These are phyloP conservation scores for Pichia occidentalis DNA, from an alignment of 805 yeast genomes.

Conservation along the genomic window DNA sequence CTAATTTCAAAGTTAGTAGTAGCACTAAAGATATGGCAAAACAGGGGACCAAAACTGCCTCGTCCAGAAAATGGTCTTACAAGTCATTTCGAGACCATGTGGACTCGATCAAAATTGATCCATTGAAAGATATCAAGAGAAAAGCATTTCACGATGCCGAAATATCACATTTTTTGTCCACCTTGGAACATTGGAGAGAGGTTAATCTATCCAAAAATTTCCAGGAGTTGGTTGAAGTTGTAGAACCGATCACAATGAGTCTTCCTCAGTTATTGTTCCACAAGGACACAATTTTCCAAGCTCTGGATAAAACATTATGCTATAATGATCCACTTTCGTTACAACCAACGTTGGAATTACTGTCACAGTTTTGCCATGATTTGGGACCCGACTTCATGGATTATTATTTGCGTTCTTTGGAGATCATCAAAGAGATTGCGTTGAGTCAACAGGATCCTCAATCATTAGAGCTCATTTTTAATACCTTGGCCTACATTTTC, in stretches of 20 bases:
- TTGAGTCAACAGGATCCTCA: conserved; percentile 47
- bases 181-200: conserved; percentile 83
- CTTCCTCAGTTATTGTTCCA: conserved; percentile 78
- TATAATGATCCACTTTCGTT: conserved; percentile 62
- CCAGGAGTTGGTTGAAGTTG: conserved; percentile 51
- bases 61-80: conserved; percentile 54
- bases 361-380: conserved; percentile 86
- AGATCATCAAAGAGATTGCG: conserved; percentile 43
- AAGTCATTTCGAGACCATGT: conserved; percentile 78
- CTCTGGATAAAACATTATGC: conserved; percentile 36
- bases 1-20: too few relatives aligned
- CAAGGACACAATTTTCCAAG: conserved; percentile 48
- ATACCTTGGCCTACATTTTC: conserved; percentile 79
- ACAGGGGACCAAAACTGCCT: conserved; percentile 43
- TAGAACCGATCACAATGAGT: conserved; percentile 53
- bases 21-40: too few relatives aligned
- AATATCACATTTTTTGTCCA: conserved; percentile 69
- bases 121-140: conserved; percentile 41
- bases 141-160: conserved; percentile 67
- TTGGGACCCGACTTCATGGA: conserved; percentile 81
- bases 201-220: conserved; percentile 71
- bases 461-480: conserved; percentile 76
- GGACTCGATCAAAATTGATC: conserved; percentile 81
- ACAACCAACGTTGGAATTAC: conserved; percentile 73
- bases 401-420: conserved; percentile 51